Evolutionary conservation across 306 rosid genomes (phyloP).

Genomic region (Quercus glauca): DNA sequence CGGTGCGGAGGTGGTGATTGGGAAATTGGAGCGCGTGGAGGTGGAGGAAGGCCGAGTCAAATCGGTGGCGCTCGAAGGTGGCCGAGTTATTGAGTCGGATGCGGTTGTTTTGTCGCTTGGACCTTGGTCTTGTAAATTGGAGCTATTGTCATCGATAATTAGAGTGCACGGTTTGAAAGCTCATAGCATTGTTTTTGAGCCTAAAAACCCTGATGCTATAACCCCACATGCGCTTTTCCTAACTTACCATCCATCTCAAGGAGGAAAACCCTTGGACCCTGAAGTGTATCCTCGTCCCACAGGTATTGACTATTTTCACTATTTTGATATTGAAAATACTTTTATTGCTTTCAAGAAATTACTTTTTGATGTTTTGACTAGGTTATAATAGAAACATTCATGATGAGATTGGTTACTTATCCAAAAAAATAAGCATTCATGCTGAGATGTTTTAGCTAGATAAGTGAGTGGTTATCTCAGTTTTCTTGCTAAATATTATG

Average conservation of each 20-base stretch:
- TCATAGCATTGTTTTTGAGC: conserved; percentile 77
- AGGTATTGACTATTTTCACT: conserved; percentile 32
- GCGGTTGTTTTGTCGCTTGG: conserved; percentile 79
- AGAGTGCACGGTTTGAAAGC: conserved; percentile 73
- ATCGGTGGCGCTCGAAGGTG: conserved; percentile 61
- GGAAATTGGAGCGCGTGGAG: conserved; percentile 58
- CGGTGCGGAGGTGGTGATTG: conserved; percentile 62
- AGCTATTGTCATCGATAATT: conserved; percentile 45
- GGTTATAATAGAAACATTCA: no score
- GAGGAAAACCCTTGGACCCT: conserved; percentile 61
- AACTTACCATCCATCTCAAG: conserved; percentile 35
- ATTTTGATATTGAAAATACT: no score
- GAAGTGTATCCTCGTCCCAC: conserved; percentile 96
- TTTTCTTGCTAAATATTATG: no score
- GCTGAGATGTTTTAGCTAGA: no score
- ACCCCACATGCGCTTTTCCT: conserved; percentile 81
- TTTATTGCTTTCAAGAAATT: no score
- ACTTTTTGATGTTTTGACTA: not conserved
- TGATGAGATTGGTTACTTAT: no score
- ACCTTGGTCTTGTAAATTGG: conserved; percentile 79
- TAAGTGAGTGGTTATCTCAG: no score
- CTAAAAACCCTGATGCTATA: conserved; percentile 46
- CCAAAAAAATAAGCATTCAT: no score
- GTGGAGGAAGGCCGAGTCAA: conserved; percentile 41
- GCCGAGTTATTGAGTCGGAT: conserved; percentile 53